phyloP scores from a whole-genome alignment of 768 basidiomycete genomes.

The Gelatoporia subvermispora region DNA sequence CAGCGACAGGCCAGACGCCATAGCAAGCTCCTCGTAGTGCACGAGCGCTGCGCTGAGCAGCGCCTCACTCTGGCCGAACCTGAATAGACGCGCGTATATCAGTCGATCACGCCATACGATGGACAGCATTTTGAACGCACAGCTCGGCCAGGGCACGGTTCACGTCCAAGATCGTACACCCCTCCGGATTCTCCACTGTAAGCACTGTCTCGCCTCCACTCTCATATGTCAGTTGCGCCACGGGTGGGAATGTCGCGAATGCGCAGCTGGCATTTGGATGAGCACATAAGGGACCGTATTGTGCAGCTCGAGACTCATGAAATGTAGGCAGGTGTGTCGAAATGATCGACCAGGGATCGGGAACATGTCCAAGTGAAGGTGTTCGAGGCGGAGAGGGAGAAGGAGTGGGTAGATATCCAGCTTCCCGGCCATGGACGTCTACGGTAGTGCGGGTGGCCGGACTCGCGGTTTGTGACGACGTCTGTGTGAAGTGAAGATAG shows the following conservation, averaged over 20 bases:
- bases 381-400: slow-evolving; percentile 6
- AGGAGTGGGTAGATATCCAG: slow-evolving; percentile 6
- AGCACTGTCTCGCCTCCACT: slow-evolving; percentile 13
- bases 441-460: neutral
- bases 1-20: slow-evolving; percentile 14
- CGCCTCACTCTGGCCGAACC: slow-evolving; percentile 13
- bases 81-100: neutral
- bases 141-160: slow-evolving; percentile 18
- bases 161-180: slow-evolving; percentile 20
- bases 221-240: slow-evolving; percentile 15
- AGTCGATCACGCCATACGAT: too few relatives aligned
- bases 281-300: slow-evolving; percentile 21
- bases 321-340: slow-evolving; percentile 21
- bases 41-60: slow-evolving; percentile 12
- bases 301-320: slow-evolving; percentile 16
- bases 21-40: slow-evolving; percentile 18
- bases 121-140: slow-evolving; percentile 3
- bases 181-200: slow-evolving; percentile 20
- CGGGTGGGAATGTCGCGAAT: slow-evolving; percentile 22
- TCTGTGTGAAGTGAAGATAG: slow-evolving; percentile 20
- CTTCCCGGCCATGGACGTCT: too few relatives aligned
- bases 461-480: neutral
- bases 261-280: slow-evolving; percentile 23
- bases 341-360: slow-evolving; percentile 18
- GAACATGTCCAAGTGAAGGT: slow-evolving; percentile 3